Base-by-base conservation (phyloP, 164 flowering plant genomes). In the Litsea cubeba region DNA sequence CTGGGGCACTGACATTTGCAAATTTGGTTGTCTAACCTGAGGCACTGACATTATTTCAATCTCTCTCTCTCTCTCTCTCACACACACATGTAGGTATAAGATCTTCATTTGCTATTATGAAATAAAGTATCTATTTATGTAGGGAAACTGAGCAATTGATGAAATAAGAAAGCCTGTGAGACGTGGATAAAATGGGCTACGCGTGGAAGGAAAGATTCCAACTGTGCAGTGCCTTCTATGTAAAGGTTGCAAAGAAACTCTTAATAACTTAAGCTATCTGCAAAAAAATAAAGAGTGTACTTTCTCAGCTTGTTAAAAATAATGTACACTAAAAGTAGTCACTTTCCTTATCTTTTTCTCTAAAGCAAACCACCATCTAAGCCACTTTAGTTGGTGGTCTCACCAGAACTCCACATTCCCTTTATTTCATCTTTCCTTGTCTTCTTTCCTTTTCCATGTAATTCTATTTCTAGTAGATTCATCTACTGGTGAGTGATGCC, bases 341-440 rank as follows among this genome's bases (percentile, higher is more conserved):
- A 60, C 10, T 35, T 35, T 35, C 10, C 46, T 35, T 1, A 5
- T 5, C 63, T 60, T 60, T 60, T 60, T 18, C 23, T 10, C 63
- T 22, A 60, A 60, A 60, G 63, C 20, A 60, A 60, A 60, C 63
- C 63, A 7, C 63, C 63, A 14, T 60, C 63, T 20, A 22, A 5
- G n/a, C 24, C 63, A 60, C 63, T 60, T 60, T 60, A 20, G 63
- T 60, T n/a, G n/a, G 63, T n/a, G 63, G 63, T 60, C 63, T 18
- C 63, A 60, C 63, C 63, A 60, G 17, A 60, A 60, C 63, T 60
- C 63, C 63, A 17, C 24, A 60, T 60, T 60, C 63, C 63, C 63
- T 18, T 10, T 60, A 18, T 60, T 35, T 35, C 46, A 35, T 35
- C 46, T 35, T 35, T 35, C 46, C 46, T 35, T 35, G 46, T 35